phyloP scores from a whole-genome alignment of 768 basidiomycete genomes.

The Calocera cornea region DNA sequence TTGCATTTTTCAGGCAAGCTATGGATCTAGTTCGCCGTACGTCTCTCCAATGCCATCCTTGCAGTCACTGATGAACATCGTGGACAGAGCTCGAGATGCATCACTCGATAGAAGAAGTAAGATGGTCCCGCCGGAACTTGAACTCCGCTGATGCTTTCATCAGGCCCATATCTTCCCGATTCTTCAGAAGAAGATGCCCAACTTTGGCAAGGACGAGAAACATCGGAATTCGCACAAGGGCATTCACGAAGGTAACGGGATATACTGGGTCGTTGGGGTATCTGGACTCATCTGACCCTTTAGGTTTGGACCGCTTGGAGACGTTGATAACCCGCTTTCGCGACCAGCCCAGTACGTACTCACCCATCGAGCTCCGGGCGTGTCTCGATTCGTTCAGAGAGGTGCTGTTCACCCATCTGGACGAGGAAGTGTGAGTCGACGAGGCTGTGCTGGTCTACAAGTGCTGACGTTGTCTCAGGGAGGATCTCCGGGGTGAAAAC shows the following conservation, averaged over 20 bases:
- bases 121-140: background rate
- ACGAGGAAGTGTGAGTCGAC: slow-evolving; percentile 11
- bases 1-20: slow-evolving; percentile 6
- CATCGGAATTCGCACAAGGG: slow-evolving; percentile 8
- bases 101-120: slow-evolving; percentile 12
- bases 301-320: slow-evolving; percentile 8
- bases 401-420: slow-evolving; percentile 10
- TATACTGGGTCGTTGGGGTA: background rate
- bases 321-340: slow-evolving; percentile 5
- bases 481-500: background rate
- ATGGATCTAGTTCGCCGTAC: slow-evolving; percentile 3
- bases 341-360: slow-evolving; percentile 5
- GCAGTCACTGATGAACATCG: background rate
- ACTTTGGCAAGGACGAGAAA: slow-evolving; percentile 3
- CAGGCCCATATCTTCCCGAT: slow-evolving; percentile 9
- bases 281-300: background rate
- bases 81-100: slow-evolving; percentile 8
- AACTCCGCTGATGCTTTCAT: background rate
- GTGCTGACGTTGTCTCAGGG: background rate
- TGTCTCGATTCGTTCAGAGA: slow-evolving; percentile 11
- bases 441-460: background rate
- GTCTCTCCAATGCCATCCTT: background rate
- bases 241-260: slow-evolving; percentile 9
- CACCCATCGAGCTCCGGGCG: slow-evolving; percentile 6
- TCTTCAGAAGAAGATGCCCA: slow-evolving; percentile 4